These are phyloP conservation scores for Echium plantagineum DNA, from an alignment of 257 asterid genomes.

Conservation along the genomic window DNA sequence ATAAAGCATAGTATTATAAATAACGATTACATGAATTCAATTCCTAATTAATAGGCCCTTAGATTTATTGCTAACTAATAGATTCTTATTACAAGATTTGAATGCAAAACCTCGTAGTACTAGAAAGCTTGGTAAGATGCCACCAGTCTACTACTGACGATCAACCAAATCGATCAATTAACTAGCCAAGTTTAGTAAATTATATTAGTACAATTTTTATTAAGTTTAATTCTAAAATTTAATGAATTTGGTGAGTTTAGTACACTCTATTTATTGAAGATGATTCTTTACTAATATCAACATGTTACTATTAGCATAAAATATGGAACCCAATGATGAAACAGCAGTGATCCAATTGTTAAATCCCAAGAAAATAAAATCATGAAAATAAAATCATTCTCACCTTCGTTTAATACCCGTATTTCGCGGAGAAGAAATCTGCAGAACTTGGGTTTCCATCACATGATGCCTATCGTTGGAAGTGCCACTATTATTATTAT, in stretches of 20 bases:
- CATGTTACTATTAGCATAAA: conserved; percentile 16
- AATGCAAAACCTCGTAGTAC: no score
- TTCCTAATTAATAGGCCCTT: no score
- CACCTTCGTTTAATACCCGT: conserved; percentile 92
- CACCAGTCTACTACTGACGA: no score
- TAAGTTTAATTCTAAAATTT: no score
- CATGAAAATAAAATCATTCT: conserved; percentile 8
- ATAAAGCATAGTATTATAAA: no score
- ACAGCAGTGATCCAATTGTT: neutral
- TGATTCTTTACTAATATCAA: conserved; percentile 5
- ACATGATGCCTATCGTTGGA: conserved; percentile 32
- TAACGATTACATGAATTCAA: no score
- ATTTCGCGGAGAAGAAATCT: conserved; percentile 95
- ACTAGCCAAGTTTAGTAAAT: no score
- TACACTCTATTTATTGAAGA: neutral
- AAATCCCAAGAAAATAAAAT: neutral
- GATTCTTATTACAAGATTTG: no score
- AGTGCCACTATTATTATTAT: conserved; percentile 12
- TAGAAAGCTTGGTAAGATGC: no score
- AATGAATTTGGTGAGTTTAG: neutral
- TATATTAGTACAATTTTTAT: no score
- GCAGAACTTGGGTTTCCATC: conserved; percentile 37
- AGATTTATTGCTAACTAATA: no score
- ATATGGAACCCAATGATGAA: conserved; percentile 1
- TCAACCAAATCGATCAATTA: no score